Evolutionary conservation across 192 early-diverging fungal species (phyloP), one percentile per base, ranked within the genome.

Genomic region (Obelidium mucronatum): DNA sequence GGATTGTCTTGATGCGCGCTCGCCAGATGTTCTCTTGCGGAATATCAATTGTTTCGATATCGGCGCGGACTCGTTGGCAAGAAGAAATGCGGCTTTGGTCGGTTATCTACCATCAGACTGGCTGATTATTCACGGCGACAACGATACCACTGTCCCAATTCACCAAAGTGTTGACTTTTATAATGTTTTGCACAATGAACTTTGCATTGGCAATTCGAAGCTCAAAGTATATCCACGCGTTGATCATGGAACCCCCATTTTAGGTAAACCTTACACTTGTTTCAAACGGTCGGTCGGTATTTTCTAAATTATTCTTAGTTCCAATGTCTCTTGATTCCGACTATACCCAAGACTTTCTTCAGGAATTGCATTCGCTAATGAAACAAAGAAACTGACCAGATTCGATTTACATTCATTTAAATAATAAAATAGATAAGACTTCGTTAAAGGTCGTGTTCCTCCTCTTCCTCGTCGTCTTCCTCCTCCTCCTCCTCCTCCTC

Each of bases 61-160:
- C 17, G 22, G 8, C 24, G 55, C 55, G 55, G 22, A 11, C 6
- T 24, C 55, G 6, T 8, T 58, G 33, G 28, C 8, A 24, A 51
- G 51, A 34, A n/a, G 51, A 37, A 56, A 59, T 64, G 24, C 19
- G 30, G 51, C 28, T 2, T n/a, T 67, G 31, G 37, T 6, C n/a
- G 35, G 19, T 6, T 67, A 63, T 30, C 34, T 81, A 24, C 80
- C 80, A 19, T 30, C 63, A 24, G 15, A 55, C 11, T 78, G 75
- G 75, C 73, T 78, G 13, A 19, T 81, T 1, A 33, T 81, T 1
- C 80, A 81, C 55, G 80, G 80, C 1, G 44, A 67, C 31, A 39
- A 26, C 42, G 80, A 81, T 59, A 62, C 48, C 22, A 81, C 80
- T 6, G 80, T 81, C 1, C 77, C 80, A 5, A 13, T 59, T 42